Evolutionary conservation across 257 asterid species (phyloP).

Genomic region (Apocynum venetum): DNA sequence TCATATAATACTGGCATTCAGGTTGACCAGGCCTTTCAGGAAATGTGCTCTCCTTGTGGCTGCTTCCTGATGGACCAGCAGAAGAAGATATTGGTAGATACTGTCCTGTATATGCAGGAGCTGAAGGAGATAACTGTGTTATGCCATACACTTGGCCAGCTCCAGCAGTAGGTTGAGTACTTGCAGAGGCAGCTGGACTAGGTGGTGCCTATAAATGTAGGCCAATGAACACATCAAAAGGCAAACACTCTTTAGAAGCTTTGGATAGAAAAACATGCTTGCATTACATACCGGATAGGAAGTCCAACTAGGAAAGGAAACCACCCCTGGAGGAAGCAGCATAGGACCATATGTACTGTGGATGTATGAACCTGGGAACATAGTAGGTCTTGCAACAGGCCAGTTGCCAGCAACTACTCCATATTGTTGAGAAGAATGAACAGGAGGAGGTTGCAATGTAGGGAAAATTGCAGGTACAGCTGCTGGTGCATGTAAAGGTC

Average conservation of each 20-base stretch:
- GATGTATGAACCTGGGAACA: conserved; percentile 70
- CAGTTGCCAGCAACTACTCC: conserved; percentile 82
- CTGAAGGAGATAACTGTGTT: conserved; percentile 72
- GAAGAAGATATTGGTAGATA: conserved; percentile 59
- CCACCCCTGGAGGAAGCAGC: conserved; percentile 74
- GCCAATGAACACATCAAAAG: neutral
- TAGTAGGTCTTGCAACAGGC: conserved; percentile 69
- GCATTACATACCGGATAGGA: conserved; percentile 61
- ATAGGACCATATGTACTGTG: conserved; percentile 71
- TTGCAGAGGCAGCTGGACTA: conserved; percentile 59
- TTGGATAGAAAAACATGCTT: conserved; percentile 17
- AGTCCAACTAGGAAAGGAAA: conserved; percentile 80
- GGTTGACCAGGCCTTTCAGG: conserved; percentile 92
- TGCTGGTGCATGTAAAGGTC: conserved; percentile 49
- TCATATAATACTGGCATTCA: conserved; percentile 77
- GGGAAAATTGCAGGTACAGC: conserved; percentile 53
- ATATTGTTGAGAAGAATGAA: conserved; percentile 80
- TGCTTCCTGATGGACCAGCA: conserved; percentile 58
- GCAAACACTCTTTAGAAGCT: neutral
- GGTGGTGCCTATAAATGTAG: conserved; percentile 17
- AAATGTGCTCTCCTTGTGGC: conserved; percentile 52
- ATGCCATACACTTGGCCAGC: conserved; percentile 55
- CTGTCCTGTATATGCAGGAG: conserved; percentile 71
- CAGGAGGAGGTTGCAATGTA: conserved; percentile 52
- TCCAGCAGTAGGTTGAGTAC: conserved; percentile 56